Base-by-base conservation (phyloP, 495 filamentous ascomycete species). In the Annulohypoxylon maeteangense region DNA sequence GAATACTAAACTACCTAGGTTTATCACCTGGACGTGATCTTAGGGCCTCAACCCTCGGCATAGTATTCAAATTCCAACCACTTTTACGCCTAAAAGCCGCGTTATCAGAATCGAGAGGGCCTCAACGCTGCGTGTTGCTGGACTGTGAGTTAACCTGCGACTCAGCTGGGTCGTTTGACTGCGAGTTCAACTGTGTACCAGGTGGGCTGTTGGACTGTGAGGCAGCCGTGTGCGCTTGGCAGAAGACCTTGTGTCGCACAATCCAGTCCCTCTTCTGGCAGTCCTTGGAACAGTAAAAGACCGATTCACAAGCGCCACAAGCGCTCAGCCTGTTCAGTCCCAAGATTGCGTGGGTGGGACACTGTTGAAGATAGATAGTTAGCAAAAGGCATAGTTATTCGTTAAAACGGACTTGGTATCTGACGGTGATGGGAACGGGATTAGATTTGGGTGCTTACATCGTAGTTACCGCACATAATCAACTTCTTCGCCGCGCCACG, bases 181-280 rank as follows among this genome's bases (percentile, higher is more conserved):
- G 20, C 0, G 22, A 27, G 7, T 7, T 6, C 0, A n/a, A 14
- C 47, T 29, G 12, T 8, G 23, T 25, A n/a, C n/a, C 20, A 12
- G 45, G 8, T 11, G 8, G 22, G 8, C 7, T 29, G n/a, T 10
- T 7, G 4, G 38, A 2, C 62, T 56, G 51, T 4, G 7, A 8
- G 8, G 40, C 38, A 29, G 42, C 54, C 8, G 1, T 20, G 6
- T 34, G 12, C 12, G 58, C 66, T 20, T 63, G 6, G 53, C 66
- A 69, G 0, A 69, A 32, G 20, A 50, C 38, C 51, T 53, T 63
- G 58, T 69, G 66, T 20, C 66, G 58, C 0, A 12, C 6, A 7
- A 1, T 14, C 66, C 66, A 69, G 32, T 69, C 66, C 16, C 18
- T 18, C 22, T n/a, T 44, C 50, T 63, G 66, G 40, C 66, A 69